Percentiles rank a stretch among this genome's conserved stretches.
Evolutionary conservation across 176 grass and related monocot species (phyloP).

Genomic region (Oryza punctata): DNA sequence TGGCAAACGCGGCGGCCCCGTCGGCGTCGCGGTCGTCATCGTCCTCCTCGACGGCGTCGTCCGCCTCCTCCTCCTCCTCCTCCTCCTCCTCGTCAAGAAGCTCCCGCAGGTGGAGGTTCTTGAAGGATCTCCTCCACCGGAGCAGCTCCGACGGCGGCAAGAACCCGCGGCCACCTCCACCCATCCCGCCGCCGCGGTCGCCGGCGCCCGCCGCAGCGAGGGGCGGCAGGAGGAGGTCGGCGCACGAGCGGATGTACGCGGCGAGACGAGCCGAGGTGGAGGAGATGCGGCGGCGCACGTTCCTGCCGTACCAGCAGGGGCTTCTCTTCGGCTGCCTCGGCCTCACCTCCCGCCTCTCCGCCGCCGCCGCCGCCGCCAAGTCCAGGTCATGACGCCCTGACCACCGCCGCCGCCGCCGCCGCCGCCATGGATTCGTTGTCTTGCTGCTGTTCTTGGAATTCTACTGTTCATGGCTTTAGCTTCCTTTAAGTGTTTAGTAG

Average conservation of each 20-base stretch:
- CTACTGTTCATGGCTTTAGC: conserved; percentile 3
- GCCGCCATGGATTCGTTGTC: neutral
- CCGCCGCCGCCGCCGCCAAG: conserved; percentile 29
- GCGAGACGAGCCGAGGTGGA: conserved; percentile 67
- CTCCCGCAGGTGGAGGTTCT: conserved; percentile 61
- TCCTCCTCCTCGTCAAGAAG: conserved; percentile 40
- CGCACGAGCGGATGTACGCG: conserved; percentile 73
- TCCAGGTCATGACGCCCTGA: conserved; percentile 42
- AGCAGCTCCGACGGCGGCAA: conserved; percentile 52
- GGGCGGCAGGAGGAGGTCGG: conserved; percentile 31
- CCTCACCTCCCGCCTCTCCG: conserved; percentile 52
- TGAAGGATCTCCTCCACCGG: conserved; percentile 69
- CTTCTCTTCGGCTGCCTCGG: conserved; percentile 65
- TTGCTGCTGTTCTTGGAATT: conserved; percentile 1
- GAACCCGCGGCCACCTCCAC: neutral
- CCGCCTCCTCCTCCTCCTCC: conserved; percentile 3
- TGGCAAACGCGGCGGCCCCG: neutral
- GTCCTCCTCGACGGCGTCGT: conserved; percentile 48
- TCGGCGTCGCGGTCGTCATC: conserved; percentile 43
- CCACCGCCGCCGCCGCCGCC: neutral
- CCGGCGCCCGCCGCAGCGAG: neutral
- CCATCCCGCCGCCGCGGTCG: neutral
- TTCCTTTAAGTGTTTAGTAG: conserved; percentile 13
- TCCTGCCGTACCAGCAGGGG: conserved; percentile 78
- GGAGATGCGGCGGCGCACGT: conserved; percentile 87